Evolutionary conservation across 352 stramenopile species (phyloP).

Genomic region (Blastocystis sp.): DNA sequence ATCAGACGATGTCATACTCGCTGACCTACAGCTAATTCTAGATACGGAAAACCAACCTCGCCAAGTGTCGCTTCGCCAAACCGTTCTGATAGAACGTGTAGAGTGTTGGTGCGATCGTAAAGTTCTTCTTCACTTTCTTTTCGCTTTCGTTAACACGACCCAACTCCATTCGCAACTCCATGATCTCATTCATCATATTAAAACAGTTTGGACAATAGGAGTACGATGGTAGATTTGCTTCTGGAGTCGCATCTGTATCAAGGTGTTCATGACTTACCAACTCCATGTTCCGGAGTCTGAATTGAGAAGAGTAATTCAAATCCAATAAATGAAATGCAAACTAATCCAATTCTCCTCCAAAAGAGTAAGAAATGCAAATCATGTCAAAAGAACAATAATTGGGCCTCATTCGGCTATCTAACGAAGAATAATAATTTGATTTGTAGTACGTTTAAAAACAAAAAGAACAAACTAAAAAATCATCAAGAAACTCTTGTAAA

Average conservation of each 20-base stretch:
- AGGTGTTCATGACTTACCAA: not conserved
- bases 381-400: not conserved
- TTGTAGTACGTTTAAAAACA: not conserved
- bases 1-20: constrained; percentile 8
- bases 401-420: not conserved
- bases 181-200: constrained; percentile 46
- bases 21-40: not conserved
- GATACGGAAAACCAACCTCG: not conserved
- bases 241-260: not conserved
- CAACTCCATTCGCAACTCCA: constrained; percentile 30
- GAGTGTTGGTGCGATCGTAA: constrained; percentile 52
- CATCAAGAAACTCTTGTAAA: constrained; percentile 16
- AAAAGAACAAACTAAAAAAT: not conserved
- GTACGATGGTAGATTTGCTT: not conserved
- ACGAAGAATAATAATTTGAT: not conserved
- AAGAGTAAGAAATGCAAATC: constrained; percentile 1
- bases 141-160: not conserved
- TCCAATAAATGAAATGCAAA: no score
- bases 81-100: constrained; percentile 55
- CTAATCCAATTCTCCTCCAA: no score
- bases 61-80: not conserved
- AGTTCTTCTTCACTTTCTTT: constrained; percentile 35
- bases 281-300: not conserved
- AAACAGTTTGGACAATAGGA: constrained; percentile 52
- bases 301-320: no score